Evolutionary conservation across 2,329 filamentous ascomycete species (phyloP).

Genomic region (Fusarium caatingaense): DNA sequence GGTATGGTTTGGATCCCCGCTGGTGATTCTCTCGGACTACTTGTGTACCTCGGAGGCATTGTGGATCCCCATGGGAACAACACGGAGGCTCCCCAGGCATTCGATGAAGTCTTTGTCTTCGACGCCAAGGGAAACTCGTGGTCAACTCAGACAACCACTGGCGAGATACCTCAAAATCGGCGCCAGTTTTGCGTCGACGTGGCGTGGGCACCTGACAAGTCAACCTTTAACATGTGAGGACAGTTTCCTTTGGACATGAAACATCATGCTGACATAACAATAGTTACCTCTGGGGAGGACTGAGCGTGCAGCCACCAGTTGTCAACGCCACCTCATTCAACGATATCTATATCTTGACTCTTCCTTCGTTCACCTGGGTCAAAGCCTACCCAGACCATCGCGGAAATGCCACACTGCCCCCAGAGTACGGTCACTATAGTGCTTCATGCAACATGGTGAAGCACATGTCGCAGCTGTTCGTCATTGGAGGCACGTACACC

Average conservation of each 20-base stretch:
- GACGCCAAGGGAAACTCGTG: background rate
- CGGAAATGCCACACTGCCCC: background rate
- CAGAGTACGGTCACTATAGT: background rate
- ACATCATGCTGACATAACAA: no score
- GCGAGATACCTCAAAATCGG: background rate
- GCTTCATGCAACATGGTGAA: background rate
- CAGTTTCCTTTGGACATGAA: no score
- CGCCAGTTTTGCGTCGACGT: conserved; percentile 2
- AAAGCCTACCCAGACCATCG: background rate
- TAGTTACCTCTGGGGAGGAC: background rate
- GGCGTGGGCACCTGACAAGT: conserved; percentile 1
- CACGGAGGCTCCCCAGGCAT: background rate
- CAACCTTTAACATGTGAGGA: conserved; percentile 2
- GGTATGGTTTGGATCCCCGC: background rate
- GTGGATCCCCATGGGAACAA: background rate
- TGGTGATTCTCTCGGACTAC: background rate
- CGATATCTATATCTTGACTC: conserved; percentile 1
- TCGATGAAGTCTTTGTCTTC: background rate
- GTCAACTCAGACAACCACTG: background rate
- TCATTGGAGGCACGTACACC: conserved; percentile 4
- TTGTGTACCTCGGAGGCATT: background rate
- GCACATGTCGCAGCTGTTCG: background rate
- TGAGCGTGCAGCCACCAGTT: background rate
- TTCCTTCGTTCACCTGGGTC: background rate
- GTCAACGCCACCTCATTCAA: background rate